Base-by-base conservation (phyloP, 202 grass and related monocot species). In the Bolboschoenoplectus hybrid region DNA sequence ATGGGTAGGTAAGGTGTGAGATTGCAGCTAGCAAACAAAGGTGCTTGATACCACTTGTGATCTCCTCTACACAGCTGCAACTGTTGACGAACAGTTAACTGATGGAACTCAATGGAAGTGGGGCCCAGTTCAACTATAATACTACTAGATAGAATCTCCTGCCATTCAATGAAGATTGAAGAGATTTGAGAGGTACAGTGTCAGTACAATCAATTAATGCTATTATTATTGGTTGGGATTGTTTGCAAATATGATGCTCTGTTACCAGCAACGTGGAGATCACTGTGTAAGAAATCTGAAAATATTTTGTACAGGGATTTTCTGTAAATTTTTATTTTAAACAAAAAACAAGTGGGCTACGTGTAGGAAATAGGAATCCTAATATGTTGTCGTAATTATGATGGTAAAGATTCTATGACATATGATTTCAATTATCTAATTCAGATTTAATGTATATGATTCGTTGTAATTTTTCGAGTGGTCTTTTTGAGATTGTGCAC, bases 1-100 rank as follows among this genome's bases (percentile, higher is more conserved):
- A 38, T 26, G 2, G 52, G 51, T 39, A 40, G 35, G 32, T 79
- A 7, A 53, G 47, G 49, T 38, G 49, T 17, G 32, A 77, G 50
- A 57, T 79, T 76, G 74, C 50, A 56, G 47, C 74, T 61, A 65
- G 80, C 80, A 82, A 82, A 82, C 61, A 82, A 82, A 82, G 80
- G 80, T n/a, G 1, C 61, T 67, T 67, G 11, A 46, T 9, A 50
- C 13, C 80, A 82, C 61, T 35, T 82, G 80, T 66, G 63, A 66
- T 82, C 61, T 82, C 67, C 45, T 82, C 10, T 49, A 82, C 13
- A 47, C 17, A 35, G 44, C 61, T 67, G 80, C 61, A 67, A 82
- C 80, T 82, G 63, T 82, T 50, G 6, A 50, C 43, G 5, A 82
- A 82, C 80, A 82, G 80, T 82, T 19, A 65, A 64, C 20, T 82